Evolutionary conservation across 1,284 basidiomycete species (phyloP), one percentile per base, ranked within the genome.

Genomic region (Malassezia japonica): DNA sequence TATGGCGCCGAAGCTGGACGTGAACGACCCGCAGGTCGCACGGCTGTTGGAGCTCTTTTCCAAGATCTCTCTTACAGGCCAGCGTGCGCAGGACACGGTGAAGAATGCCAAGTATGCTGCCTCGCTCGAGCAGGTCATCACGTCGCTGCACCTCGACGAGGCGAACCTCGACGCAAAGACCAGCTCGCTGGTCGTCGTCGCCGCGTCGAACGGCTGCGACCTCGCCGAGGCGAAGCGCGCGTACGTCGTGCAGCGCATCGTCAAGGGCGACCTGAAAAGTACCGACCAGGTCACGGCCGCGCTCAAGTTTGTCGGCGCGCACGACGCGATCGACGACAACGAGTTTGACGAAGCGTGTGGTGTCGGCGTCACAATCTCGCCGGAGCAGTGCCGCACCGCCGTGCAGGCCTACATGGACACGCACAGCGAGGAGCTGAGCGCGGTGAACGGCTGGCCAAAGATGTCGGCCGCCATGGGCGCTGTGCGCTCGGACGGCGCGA

Each of bases 291-390:
- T 94, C 31, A 79, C 81, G 49, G 56, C 64, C 23, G 69, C 87
- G 23, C 77, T 82, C 32, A 89, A 85, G 73, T 92, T 84, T 71
- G 67, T 86, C 23, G 83, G 78, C 0, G 79, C 82, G 61, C 73
- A 79, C 20, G 51, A 77, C 13, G 82, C 86, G 25, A 76, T 86
- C 33, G 78, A 91, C 62, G 79, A 81, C n/a, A 74, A 69, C 10
- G 82, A 83, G 39, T 95, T 96, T 65, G 80, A 92, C 67, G 77
- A 79, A 59, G 79, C 81, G 16, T 88, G 87, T 67, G 92, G 92
- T 62, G 84, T 96, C 16, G 51, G 87, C 13, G 85, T 92, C 72
- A 80, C 77, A 53, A 84, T 95, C 46, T 82, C 85, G 0, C 67
- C 81, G 0, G 81, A 81, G 44, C 81, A 89, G 59, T 77, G 95